Evolutionary conservation across 257 asterid genomes (phyloP).

Genomic region (Primulina tabacum): DNA sequence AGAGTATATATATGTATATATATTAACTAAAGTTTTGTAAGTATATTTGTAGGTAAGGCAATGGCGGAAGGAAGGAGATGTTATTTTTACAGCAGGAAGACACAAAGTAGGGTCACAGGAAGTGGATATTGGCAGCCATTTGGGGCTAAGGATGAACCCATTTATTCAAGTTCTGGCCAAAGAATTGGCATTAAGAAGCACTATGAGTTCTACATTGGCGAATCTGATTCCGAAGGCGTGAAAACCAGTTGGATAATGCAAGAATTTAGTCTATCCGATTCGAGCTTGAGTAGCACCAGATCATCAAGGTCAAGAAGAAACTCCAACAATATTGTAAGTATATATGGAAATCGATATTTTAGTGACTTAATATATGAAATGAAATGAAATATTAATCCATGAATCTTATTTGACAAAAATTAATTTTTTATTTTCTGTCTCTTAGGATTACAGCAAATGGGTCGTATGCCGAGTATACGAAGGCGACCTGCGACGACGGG

Average conservation of each 20-base stretch:
- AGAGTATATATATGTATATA: no score
- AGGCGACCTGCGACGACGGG: slow-evolving; percentile 33
- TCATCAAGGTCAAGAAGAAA: slow-evolving; percentile 57
- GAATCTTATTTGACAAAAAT: not conserved
- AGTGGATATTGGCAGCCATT: slow-evolving; percentile 79
- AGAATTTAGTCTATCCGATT: slow-evolving; percentile 58
- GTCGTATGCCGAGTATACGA: slow-evolving; percentile 86
- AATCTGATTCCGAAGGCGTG: slow-evolving; percentile 43
- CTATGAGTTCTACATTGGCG: slow-evolving; percentile 64
- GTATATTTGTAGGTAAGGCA: slow-evolving; percentile 64
- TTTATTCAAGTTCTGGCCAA: slow-evolving; percentile 43
- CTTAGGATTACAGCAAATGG: slow-evolving; percentile 82
- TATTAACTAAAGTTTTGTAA: not conserved
- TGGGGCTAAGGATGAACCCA: slow-evolving; percentile 66
- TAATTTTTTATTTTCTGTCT: not conserved
- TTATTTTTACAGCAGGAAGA: slow-evolving; percentile 87
- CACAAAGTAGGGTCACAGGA: slow-evolving; percentile 54
- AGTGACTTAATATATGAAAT: not conserved
- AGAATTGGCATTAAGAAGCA: slow-evolving; percentile 64
- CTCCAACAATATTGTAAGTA: slow-evolving; percentile 50
- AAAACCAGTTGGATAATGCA: slow-evolving; percentile 91
- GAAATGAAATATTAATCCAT: no score
- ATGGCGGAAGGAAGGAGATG: slow-evolving; percentile 90
- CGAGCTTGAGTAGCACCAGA: slow-evolving; percentile 35
- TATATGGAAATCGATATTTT: no score